A percentile compares a stretch with the other conserved stretches of the same genome.
Evolutionary conservation across 1,284 basidiomycete genomes (phyloP).

Genomic region (Farysia itapuensis): DNA sequence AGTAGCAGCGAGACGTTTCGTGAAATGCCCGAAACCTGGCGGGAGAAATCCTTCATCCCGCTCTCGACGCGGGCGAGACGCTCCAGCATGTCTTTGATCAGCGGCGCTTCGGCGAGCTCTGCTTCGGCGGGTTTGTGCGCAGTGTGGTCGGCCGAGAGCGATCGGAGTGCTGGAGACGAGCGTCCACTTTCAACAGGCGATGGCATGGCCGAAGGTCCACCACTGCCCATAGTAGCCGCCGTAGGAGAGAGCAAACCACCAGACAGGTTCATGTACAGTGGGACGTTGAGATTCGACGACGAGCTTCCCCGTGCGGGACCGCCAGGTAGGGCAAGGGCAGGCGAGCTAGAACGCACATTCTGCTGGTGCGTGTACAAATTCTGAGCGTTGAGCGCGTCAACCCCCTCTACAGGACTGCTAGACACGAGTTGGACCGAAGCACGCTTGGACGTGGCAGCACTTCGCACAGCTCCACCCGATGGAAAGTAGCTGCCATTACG

Average conservation of each 20-base stretch:
- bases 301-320: conserved; percentile 1
- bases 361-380: not conserved
- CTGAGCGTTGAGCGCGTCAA: not conserved
- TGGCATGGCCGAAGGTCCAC: conserved; percentile 4
- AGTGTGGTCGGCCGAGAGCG: conserved; percentile 17
- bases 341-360: conserved; percentile 1
- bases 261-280: conserved; percentile 22
- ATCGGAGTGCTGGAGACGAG: conserved; percentile 6
- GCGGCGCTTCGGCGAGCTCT: conserved; percentile 8
- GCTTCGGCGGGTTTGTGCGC: conserved; percentile 20
- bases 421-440: conserved; percentile 4
- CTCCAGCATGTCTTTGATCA: conserved; percentile 75
- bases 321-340: conserved; percentile 2
- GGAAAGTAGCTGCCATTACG: no score
- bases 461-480: no score
- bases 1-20: conserved; percentile 75
- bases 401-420: not conserved
- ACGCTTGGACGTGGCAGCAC: no score
- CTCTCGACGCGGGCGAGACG: conserved; percentile 73
- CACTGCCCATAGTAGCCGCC: conserved; percentile 32
- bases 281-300: conserved; percentile 9
- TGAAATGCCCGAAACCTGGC: conserved; percentile 72
- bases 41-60: conserved; percentile 72
- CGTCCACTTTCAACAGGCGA: conserved; percentile 27
- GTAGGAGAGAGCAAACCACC: conserved; percentile 39